phyloP scores from a whole-genome alignment of 352 stramenopile genomes.

The Phytophthora colocasiae region DNA sequence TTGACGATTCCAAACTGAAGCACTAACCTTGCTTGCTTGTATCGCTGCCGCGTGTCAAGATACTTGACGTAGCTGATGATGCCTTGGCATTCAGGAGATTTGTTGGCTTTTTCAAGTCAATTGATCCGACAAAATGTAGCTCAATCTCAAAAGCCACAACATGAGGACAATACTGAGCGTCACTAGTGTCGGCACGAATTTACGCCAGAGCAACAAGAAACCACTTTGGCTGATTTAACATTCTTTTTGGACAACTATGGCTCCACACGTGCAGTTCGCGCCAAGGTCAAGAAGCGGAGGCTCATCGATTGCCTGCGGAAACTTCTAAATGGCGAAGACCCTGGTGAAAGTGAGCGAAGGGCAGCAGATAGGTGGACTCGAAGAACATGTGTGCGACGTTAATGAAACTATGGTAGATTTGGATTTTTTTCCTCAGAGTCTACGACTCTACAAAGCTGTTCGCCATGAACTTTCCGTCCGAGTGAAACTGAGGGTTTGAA shows the following conservation, averaged over 20 bases:
- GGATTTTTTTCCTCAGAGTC: no score
- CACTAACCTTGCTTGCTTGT: conserved; percentile 14
- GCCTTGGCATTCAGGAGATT: no score
- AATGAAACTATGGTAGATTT: no score
- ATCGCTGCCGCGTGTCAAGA: conserved; percentile 2
- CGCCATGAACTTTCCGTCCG: no score
- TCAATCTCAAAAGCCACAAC: no score
- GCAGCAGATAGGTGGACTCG: no score
- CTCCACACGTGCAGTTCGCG: conserved; percentile 21
- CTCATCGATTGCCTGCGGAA: not conserved
- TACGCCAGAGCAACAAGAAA: conserved; percentile 7
- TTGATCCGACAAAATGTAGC: no score
- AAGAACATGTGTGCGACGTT: no score
- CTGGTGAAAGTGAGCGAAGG: not conserved
- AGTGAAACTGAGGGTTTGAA: no score
- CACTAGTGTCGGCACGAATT: conserved; percentile 2
- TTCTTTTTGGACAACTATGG: conserved; percentile 26
- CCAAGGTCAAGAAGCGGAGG: not conserved
- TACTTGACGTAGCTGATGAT: not conserved
- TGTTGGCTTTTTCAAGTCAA: no score
- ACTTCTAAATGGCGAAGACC: no score
- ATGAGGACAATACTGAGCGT: conserved; percentile 4
- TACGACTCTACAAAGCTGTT: no score
- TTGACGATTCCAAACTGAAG: conserved; percentile 10
- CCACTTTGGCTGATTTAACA: conserved; percentile 4